These are phyloP conservation scores for Carex pumila DNA, from an alignment of 176 grass and related monocot species.

Conservation along the genomic window DNA sequence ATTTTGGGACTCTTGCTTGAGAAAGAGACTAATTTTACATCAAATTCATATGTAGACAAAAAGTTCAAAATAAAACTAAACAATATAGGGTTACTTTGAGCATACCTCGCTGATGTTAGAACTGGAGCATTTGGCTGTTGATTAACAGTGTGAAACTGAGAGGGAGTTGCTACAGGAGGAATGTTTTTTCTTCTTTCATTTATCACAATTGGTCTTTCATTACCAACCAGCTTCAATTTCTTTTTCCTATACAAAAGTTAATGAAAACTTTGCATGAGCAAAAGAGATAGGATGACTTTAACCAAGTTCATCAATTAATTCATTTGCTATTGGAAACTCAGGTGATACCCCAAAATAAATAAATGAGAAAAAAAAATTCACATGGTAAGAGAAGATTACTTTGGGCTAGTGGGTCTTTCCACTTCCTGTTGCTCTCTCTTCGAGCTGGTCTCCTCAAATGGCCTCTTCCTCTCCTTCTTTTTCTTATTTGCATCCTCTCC, in stretches of 20 bases:
- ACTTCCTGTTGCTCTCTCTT: background rate
- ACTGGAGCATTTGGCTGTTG: background rate
- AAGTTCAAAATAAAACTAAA: background rate
- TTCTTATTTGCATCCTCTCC: background rate
- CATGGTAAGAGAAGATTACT: background rate
- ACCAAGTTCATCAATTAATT: background rate
- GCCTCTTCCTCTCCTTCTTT: background rate
- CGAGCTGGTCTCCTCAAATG: background rate
- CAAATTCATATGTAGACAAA: background rate
- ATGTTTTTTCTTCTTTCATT: background rate
- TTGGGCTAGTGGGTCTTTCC: background rate
- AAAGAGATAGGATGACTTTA: background rate
- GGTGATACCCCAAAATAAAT: background rate
- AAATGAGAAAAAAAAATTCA: background rate
- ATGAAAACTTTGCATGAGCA: background rate
- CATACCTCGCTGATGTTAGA: conserved; percentile 10
- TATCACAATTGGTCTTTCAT: background rate
- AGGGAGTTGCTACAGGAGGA: background rate
- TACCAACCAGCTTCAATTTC: background rate
- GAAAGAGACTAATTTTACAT: background rate
- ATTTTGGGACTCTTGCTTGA: background rate
- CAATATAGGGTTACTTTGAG: background rate
- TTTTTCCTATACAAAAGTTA: background rate
- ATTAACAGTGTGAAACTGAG: background rate
- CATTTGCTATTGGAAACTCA: background rate